A percentile compares a stretch with the other conserved stretches of the same genome.
Conservation (phyloP, 2,329 filamentous ascomycete species). For the Neofusicoccum cordaticola region DNA sequence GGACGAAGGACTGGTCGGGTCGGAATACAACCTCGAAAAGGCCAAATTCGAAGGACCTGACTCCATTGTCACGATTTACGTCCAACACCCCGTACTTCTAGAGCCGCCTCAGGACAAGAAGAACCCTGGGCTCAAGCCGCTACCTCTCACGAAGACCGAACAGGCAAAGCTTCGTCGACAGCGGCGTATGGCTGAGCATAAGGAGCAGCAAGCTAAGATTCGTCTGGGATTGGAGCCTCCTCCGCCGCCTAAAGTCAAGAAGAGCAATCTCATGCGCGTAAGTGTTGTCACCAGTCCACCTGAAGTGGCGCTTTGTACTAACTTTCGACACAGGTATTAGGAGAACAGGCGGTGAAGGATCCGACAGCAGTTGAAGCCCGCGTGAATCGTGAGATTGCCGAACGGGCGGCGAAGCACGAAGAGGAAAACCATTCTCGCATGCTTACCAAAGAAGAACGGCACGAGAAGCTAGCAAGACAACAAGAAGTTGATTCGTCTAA, state of each 20-base stretch:
- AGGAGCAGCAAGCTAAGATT: constrained; percentile 96
- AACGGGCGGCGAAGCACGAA: constrained; percentile 76
- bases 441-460: constrained; percentile 80
- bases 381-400: constrained; percentile 88
- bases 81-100: constrained; percentile 88
- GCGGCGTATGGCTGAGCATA: constrained; percentile 85
- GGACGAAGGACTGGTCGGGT: constrained; percentile 83
- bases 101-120: constrained; percentile 90
- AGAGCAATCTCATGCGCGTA: constrained; percentile 91
- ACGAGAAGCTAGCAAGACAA: constrained; percentile 77
- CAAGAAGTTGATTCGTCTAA: constrained; percentile 86
- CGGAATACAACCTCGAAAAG: constrained; percentile 66
- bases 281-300: too few relatives aligned
- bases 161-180: constrained; percentile 88
- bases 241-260: constrained; percentile 93
- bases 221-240: constrained; percentile 84
- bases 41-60: constrained; percentile 76
- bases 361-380: constrained; percentile 94
- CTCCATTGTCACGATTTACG: constrained; percentile 82
- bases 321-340: constrained; percentile 83
- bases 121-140: constrained; percentile 74
- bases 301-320: not conserved
- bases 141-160: constrained; percentile 89
- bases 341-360: constrained; percentile 90
- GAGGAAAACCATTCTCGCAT: constrained; percentile 78